phyloP scores from a whole-genome alignment of 352 stramenopile species.

The Plasmopara muralis region DNA sequence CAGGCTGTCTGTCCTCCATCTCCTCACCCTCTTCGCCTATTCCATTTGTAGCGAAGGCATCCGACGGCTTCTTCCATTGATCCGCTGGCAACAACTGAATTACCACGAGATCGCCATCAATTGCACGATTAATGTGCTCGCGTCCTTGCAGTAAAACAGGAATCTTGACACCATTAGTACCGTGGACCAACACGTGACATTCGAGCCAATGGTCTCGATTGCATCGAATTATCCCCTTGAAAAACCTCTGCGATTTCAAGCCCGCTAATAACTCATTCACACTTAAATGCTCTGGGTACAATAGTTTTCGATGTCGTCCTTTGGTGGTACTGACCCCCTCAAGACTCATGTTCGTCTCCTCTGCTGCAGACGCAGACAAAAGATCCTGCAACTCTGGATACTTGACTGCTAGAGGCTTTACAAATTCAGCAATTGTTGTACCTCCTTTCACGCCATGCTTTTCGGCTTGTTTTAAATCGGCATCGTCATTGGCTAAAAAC shows the following conservation, averaged over 20 bases:
- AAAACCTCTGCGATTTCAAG: slow-evolving; percentile 84
- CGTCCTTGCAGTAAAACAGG: slow-evolving; percentile 66
- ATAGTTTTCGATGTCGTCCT: slow-evolving; percentile 33
- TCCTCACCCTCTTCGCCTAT: slow-evolving; percentile 37
- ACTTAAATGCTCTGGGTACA: slow-evolving; percentile 75
- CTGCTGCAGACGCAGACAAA: slow-evolving; percentile 32
- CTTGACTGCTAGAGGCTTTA: slow-evolving; percentile 38
- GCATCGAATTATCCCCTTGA: slow-evolving; percentile 85
- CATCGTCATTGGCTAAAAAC: slow-evolving; percentile 60
- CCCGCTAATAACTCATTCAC: slow-evolving; percentile 75
- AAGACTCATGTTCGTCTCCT: slow-evolving; percentile 18
- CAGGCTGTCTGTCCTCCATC: slow-evolving; percentile 28
- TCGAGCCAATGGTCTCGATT: slow-evolving; percentile 84
- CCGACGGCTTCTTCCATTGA: slow-evolving; percentile 70
- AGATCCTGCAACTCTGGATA: slow-evolving; percentile 58
- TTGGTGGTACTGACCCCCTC: slow-evolving; percentile 41
- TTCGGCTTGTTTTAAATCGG: slow-evolving; percentile 44
- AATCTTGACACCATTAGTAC: slow-evolving; percentile 49
- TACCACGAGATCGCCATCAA: slow-evolving; percentile 97
- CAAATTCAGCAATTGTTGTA: slow-evolving; percentile 53
- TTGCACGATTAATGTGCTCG: slow-evolving; percentile 93
- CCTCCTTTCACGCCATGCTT: slow-evolving; percentile 40
- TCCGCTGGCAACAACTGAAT: slow-evolving; percentile 89
- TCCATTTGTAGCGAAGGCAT: slow-evolving; percentile 53
- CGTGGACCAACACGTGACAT: slow-evolving; percentile 75